Conservation (phyloP, 768 basidiomycete genomes). For the Boletus insuetus region DNA sequence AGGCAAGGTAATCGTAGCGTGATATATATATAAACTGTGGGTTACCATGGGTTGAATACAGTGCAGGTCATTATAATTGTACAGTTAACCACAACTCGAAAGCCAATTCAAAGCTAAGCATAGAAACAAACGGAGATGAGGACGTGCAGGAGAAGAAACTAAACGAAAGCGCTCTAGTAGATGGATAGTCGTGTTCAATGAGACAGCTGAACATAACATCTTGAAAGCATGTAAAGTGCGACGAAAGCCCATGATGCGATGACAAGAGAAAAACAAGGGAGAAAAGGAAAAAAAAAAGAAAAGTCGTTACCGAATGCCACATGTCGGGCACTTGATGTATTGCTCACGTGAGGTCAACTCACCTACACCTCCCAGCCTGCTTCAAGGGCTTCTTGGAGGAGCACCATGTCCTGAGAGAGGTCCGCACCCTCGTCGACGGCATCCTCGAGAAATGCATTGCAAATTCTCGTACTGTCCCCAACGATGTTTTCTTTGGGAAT, state of each 20-base stretch:
- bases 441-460: slow-evolving; percentile 15
- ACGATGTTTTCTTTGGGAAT: slow-evolving; percentile 29
- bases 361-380: slow-evolving; percentile 14
- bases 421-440: slow-evolving; percentile 19
- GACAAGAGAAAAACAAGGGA: background rate
- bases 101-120: background rate
- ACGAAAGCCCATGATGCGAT: background rate
- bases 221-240: background rate
- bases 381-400: slow-evolving; percentile 23
- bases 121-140: background rate
- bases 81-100: background rate
- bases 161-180: too few species aligned
- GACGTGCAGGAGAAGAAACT: background rate
- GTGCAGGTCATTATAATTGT: background rate
- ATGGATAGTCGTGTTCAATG: background rate
- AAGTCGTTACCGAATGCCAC: background rate
- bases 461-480: slow-evolving; percentile 16
- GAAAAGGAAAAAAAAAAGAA: background rate
- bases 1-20: too few species aligned
- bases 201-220: background rate
- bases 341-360: background rate
- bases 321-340: background rate
- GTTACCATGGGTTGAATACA: too few species aligned
- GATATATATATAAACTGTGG: too few species aligned
- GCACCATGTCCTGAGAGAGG: slow-evolving; percentile 11